Base-by-base conservation (phyloP, 352 stramenopile species). In the Globisporangium paddicum region DNA sequence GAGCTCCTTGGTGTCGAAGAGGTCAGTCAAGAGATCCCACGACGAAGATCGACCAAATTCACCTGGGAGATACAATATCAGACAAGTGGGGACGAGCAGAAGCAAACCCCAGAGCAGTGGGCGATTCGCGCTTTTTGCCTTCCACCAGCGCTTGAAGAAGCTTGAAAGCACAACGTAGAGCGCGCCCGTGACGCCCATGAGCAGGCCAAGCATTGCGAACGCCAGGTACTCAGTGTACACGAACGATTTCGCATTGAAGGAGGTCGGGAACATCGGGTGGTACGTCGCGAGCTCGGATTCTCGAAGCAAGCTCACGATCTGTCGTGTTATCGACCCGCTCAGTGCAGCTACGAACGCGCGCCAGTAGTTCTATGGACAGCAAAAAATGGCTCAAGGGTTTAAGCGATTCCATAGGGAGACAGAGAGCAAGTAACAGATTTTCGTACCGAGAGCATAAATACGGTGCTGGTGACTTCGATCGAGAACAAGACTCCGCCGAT, bases 401-500 rank as follows among this genome's bases (percentile, higher is more conserved):
- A n/a, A n/a, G n/a, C n/a, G n/a, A n/a, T n/a, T n/a, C n/a, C n/a
- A n/a, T n/a, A n/a, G n/a, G n/a, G n/a, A n/a, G n/a, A n/a, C n/a
- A n/a, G 5, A 7, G 16, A 37, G 8, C 18, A 49, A 19, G 14
- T n/a, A n/a, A n/a, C 26, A 77, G 21, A 32, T 6, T 46, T 58
- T 66, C 60, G 21, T 51, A 71, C 71, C 62, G 72, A 86, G 13
- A 90, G 65, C 68, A 90, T 77, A 64, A 86, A 91, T 44, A 82
- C 71, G 0, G 81, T 90, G 37, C 73, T 86, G 0, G 78, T 89
- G 40, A 97, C 88, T 64, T 98, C 92, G 16, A 98, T 95, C 4
- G 77, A 82, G 54, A 98, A 98, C 23, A 98, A 63, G 5, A 95
- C 90, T 10, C 90, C 92, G 5, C 90, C 92, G 35, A 97, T 92